These are phyloP conservation scores for Scutellaria galericulata DNA, from an alignment of 257 asterid genomes.

Conservation along the genomic window DNA sequence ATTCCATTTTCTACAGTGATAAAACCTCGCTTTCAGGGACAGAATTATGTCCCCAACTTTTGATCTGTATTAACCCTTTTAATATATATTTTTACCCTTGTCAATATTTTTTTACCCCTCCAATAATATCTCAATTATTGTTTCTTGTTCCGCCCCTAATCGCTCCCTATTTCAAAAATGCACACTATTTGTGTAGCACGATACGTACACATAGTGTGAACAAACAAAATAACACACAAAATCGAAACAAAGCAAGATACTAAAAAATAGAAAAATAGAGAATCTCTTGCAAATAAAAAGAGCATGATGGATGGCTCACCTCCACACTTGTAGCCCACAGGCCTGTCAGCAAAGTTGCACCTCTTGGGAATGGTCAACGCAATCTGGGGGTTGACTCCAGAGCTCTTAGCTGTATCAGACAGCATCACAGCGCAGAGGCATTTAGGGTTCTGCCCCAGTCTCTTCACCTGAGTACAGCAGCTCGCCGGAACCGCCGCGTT, in stretches of 20 bases:
- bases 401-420: conserved; percentile 56
- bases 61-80: too few species aligned
- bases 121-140: too few species aligned
- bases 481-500: conserved; percentile 46
- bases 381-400: conserved; percentile 55
- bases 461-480: conserved; percentile 59
- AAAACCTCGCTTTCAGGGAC: too few species aligned
- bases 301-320: conserved; percentile 29
- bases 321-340: conserved; percentile 74
- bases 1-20: too few species aligned
- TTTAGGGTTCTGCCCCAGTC: conserved; percentile 53
- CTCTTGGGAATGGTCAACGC: conserved; percentile 72
- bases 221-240: neutral
- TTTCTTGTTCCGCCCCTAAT: too few species aligned
- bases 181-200: too few species aligned
- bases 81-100: too few species aligned
- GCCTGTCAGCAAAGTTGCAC: conserved; percentile 70
- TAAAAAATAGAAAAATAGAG: neutral
- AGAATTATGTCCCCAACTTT: too few species aligned
- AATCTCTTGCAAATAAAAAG: neutral
- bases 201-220: too few species aligned
- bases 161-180: too few species aligned
- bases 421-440: conserved; percentile 77
- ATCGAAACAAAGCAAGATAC: neutral
- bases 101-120: too few species aligned